Evolutionary conservation across 108 stramenopile genomes (phyloP), one percentile per base, ranked within the genome.

Genomic region (Schizochytrium sp.): DNA sequence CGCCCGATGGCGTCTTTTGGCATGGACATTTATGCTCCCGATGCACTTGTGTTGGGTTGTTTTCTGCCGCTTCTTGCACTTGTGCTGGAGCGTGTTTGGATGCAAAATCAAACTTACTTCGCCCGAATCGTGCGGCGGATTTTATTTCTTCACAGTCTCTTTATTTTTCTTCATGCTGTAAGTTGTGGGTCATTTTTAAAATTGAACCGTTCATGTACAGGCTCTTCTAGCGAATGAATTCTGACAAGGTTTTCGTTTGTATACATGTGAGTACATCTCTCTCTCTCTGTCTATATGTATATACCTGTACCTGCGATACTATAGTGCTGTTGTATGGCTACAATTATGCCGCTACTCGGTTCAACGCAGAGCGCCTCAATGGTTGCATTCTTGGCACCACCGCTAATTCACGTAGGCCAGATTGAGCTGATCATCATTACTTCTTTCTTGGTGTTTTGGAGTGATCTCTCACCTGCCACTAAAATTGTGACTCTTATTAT

Each of bases 121-220:
- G 2, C 44, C 28, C 64, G 64, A 8, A 38, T 69, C 64, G 40
- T 69, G 64, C 64, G 64, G 15, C 64, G 64, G 10, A 44, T 69
- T 7, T 44, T 69, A 38, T 69, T 28, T 2, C 64, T 69, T 7
- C 64, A 69, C 28, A 44, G 12, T 69, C 64, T 69, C 28, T 69
- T 69, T 12, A 69, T 69, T 38, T 10, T 69, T 69, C 64, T 69
- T 28, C 64, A 69, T 15, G 64, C 64, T 38, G 64, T 69, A 69
- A 12, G 64, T 60, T n/a, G 59, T n/a, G 19, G 17, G 17, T 17
- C 17, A 60, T 60, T 60, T n/a, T n/a, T 60, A 19, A 19, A 17
- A 19, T n/a, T n/a, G 19, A 60, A 19, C 59, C 59, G 1, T 60
- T 0, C 59, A 1, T 60, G 59, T 0, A 17, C 59, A 60, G 59